Evolutionary conservation across 805 yeast genomes (phyloP).

Genomic region (Sugiyamaella lignohabitans): DNA sequence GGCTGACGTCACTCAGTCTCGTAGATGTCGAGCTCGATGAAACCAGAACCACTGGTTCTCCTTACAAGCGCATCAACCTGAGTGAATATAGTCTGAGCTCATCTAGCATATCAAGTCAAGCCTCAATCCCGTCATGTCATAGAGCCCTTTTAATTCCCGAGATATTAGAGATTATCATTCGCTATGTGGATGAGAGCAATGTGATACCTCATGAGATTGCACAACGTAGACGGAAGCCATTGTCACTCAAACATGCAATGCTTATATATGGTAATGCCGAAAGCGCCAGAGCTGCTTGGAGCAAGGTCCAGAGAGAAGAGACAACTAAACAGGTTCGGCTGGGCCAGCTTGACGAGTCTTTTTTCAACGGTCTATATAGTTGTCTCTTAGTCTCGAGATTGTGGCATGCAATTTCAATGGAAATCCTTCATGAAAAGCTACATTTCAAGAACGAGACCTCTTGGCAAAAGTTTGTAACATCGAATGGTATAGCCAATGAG

Average conservation of each 20-base stretch:
- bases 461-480: slow-evolving; percentile 39
- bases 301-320: slow-evolving; percentile 24
- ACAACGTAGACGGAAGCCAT: slow-evolving; percentile 61
- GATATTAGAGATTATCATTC: slow-evolving; percentile 54
- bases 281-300: slow-evolving; percentile 43
- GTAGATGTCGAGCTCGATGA: not conserved
- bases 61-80: not conserved
- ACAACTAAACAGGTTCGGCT: slow-evolving; percentile 5
- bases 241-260: slow-evolving; percentile 61
- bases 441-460: slow-evolving; percentile 46
- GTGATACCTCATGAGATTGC: slow-evolving; percentile 55
- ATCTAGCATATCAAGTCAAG: too few species aligned
- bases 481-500: slow-evolving; percentile 2
- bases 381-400: slow-evolving; percentile 65
- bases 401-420: slow-evolving; percentile 54
- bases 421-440: slow-evolving; percentile 49
- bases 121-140: too few species aligned
- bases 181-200: slow-evolving; percentile 51
- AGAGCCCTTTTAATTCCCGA: slow-evolving; percentile 73
- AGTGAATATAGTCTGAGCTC: not conserved
- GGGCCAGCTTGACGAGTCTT: slow-evolving; percentile 11
- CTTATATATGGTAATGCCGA: slow-evolving; percentile 53
- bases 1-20: not conserved
- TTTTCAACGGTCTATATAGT: slow-evolving; percentile 35
- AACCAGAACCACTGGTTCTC: too few species aligned